These are phyloP conservation scores for Holtermanniella nyarrowii DNA, from an alignment of 768 basidiomycete species.

Conservation along the genomic window DNA sequence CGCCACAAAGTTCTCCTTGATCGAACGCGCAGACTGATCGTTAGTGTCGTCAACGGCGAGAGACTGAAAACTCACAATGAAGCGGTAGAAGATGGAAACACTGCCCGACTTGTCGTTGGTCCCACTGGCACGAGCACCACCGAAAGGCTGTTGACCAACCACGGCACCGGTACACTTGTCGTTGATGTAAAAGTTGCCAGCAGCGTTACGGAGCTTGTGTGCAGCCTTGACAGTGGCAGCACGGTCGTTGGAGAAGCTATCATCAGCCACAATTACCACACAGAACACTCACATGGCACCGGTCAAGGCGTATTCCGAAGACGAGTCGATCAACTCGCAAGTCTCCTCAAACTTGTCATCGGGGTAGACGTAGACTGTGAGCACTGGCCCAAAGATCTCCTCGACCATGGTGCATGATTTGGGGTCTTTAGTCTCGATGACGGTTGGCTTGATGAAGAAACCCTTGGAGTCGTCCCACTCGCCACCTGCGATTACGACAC, in stretches of 20 bases:
- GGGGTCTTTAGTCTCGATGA: slow-evolving; percentile 86
- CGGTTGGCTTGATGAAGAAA: slow-evolving; percentile 87
- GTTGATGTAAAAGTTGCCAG: slow-evolving; percentile 96
- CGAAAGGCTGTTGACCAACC: slow-evolving; percentile 93
- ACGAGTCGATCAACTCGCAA: slow-evolving; percentile 71
- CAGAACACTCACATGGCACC: slow-evolving; percentile 65
- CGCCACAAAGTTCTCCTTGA: slow-evolving; percentile 93
- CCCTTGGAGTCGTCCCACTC: slow-evolving; percentile 71
- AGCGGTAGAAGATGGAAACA: slow-evolving; percentile 60
- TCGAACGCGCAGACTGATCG: slow-evolving; percentile 76
- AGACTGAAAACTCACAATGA: slow-evolving; percentile 17
- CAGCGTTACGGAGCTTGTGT: slow-evolving; percentile 73
- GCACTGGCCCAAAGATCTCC: slow-evolving; percentile 93
- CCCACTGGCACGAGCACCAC: slow-evolving; percentile 81
- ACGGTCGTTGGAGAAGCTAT: slow-evolving; percentile 74
- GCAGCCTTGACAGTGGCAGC: slow-evolving; percentile 67
- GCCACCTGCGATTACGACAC: slow-evolving; percentile 79
- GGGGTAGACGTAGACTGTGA: slow-evolving; percentile 84
- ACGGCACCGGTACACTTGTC: slow-evolving; percentile 63
- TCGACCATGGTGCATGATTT: slow-evolving; percentile 78
- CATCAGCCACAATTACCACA: neutral
- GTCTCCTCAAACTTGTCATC: slow-evolving; percentile 80
- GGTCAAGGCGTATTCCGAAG: slow-evolving; percentile 84
- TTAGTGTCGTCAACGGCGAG: neutral
- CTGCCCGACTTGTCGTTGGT: slow-evolving; percentile 98